A percentile compares a stretch with the other conserved stretches of the same genome.
phyloP scores from a whole-genome alignment of 345 rosid species.

The Lepidium sativum region DNA sequence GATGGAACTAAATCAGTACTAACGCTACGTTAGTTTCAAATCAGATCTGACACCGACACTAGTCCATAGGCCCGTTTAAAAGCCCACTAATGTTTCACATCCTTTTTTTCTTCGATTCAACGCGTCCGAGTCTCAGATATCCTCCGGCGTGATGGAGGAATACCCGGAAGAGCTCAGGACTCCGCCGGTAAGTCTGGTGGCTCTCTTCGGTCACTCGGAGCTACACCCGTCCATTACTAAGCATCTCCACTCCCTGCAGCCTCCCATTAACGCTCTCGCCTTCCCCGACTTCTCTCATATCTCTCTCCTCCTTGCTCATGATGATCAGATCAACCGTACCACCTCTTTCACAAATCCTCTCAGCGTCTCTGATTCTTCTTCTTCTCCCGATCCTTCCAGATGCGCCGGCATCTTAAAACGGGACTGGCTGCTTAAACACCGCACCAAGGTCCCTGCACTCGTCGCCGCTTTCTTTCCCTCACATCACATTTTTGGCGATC shows the following conservation, averaged over 20 bases:
- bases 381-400: conserved; percentile 5
- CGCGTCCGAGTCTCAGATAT: neutral
- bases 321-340: conserved; percentile 16
- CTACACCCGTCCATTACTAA: conserved; percentile 49
- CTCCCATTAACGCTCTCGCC: conserved; percentile 82
- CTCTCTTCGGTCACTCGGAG: conserved; percentile 67
- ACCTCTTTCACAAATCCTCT: conserved; percentile 21
- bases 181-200: conserved; percentile 72
- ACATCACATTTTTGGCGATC: conserved; percentile 70
- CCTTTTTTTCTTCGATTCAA: neutral
- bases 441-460: conserved; percentile 69
- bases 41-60: too few species aligned
- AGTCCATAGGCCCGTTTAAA: neutral
- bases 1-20: too few species aligned
- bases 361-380: conserved; percentile 11
- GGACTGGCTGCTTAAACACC: conserved; percentile 85
- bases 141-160: conserved; percentile 53
- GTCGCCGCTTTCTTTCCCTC: conserved; percentile 64
- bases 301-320: conserved; percentile 34
- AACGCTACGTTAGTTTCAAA: too few species aligned
- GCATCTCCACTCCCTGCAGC: conserved; percentile 72
- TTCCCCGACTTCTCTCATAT: conserved; percentile 70
- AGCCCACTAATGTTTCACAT: neutral
- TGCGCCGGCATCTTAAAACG: conserved; percentile 53
- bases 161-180: conserved; percentile 89